Evolutionary conservation across 2,329 filamentous ascomycete genomes (phyloP), one percentile per base, ranked within the genome.

Genomic region (Zasmidium angulare): DNA sequence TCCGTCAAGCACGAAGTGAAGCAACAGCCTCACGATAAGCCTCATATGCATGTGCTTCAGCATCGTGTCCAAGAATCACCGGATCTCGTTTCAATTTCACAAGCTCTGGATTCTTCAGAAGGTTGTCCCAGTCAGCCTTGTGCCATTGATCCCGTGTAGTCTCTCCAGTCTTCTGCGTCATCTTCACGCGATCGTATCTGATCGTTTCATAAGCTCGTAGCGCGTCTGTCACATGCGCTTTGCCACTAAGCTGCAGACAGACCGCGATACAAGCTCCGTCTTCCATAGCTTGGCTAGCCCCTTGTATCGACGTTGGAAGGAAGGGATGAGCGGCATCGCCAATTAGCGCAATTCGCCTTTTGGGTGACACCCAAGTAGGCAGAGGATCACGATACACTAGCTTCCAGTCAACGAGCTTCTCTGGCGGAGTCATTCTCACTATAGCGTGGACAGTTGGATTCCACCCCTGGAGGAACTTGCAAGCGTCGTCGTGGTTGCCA

Each of bases 281-380:
- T 70, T 84, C 82, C 20, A 81, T 78, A 0, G 82, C 81, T 68
- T 84, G 81, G 46, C 79, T 80, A 0, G 81, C 81, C 1, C 82
- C 82, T 61, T 84, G 81, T 0, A 81, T 80, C 56, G 78, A 80
- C 0, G 81, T 84, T 0, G 82, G 82, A 6, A 85, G 67, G 66
- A 84, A 82, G 0, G 82, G 77, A 64, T 84, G 82, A 53, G 81
- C 83, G 49, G 79, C 79, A 63, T 84, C 82, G 1, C 82, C 82
- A 1, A 84, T 71, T 24, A 84, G 71, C 1, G 77, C 80, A 54
- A 83, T 81, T 46, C 77, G 75, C 40, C 80, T 78, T 56, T 79
- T 78, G n/a, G 72, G 71, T 0, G 78, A 81, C 0, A 83, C 75
- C 82, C 82, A 84, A 72, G 74, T 81, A 0, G 81, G 79, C n/a